A percentile compares a stretch with the other conserved stretches of the same genome.
Evolutionary conservation across 805 yeast species (phyloP).

Genomic region (Kodamaea kakaduensis): DNA sequence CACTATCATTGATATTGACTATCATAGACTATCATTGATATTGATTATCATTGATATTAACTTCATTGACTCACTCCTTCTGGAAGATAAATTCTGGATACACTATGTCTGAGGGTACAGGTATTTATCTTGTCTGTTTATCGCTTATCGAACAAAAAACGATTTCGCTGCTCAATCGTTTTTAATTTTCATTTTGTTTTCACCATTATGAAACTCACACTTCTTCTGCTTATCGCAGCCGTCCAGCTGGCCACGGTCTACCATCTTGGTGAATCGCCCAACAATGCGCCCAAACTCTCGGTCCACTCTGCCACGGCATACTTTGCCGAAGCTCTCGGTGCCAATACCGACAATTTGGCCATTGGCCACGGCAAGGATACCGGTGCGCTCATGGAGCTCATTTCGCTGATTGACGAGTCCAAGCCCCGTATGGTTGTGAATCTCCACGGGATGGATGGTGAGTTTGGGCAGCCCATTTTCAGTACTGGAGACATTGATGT

Average conservation of each 20-base stretch:
- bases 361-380: slow-evolving; percentile 30
- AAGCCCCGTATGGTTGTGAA: slow-evolving; percentile 34
- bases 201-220: slow-evolving; percentile 1
- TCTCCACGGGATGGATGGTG: slow-evolving; percentile 42
- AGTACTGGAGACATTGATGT: background rate
- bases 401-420: slow-evolving; percentile 9
- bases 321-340: slow-evolving; percentile 44
- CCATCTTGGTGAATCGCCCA: slow-evolving; percentile 8
- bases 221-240: background rate
- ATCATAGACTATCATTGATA: too few species aligned
- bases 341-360: slow-evolving; percentile 30
- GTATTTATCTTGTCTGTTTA: too few species aligned
- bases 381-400: slow-evolving; percentile 21
- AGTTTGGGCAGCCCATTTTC: slow-evolving; percentile 13
- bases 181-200: background rate
- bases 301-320: slow-evolving; percentile 35
- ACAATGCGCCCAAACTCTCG: slow-evolving; percentile 1
- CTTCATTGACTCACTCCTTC: too few species aligned
- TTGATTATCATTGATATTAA: too few species aligned
- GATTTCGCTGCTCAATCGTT: too few species aligned
- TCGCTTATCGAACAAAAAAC: too few species aligned
- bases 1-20: too few species aligned
- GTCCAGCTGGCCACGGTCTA: slow-evolving; percentile 9
- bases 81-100: too few species aligned
- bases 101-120: too few species aligned